Percentiles rank a stretch among this genome's conserved stretches.
These are phyloP conservation scores for Oryza glaberrima DNA, from an alignment of 176 grass and related monocot species.

Conservation along the genomic window DNA sequence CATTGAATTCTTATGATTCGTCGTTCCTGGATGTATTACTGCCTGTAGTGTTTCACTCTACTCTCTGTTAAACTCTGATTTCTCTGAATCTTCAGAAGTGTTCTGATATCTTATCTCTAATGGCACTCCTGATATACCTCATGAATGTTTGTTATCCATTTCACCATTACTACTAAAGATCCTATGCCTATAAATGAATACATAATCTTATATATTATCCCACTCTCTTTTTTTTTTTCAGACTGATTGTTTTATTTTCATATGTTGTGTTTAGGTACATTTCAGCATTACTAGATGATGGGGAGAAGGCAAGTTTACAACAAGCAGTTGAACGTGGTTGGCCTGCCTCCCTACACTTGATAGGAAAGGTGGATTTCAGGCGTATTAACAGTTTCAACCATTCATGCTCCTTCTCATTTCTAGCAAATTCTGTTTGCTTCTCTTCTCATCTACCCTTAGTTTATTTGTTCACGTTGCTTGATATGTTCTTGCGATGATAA, in stretches of 20 bases:
- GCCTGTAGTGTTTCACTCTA: slow-evolving; percentile 9
- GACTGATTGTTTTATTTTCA: slow-evolving; percentile 2
- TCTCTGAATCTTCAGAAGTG: not conserved
- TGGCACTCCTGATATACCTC: not conserved
- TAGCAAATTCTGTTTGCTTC: not conserved
- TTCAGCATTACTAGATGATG: slow-evolving; percentile 84
- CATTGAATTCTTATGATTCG: slow-evolving; percentile 13
- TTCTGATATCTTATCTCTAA: not conserved
- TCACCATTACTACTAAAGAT: not conserved
- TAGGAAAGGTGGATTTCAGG: slow-evolving; percentile 75
- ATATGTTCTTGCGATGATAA: slow-evolving; percentile 1
- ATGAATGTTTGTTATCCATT: not conserved
- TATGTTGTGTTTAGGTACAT: slow-evolving; percentile 64
- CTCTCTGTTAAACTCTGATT: not conserved
- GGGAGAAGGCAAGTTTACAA: slow-evolving; percentile 69
- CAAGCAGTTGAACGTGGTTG: slow-evolving; percentile 76
- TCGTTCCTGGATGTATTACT: not conserved
- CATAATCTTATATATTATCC: slow-evolving; percentile 24
- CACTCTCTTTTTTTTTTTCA: slow-evolving; percentile 13
- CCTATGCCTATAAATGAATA: not conserved
- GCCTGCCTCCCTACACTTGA: slow-evolving; percentile 93
- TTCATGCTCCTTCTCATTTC: slow-evolving; percentile 34
- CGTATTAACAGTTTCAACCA: not conserved
- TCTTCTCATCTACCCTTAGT: slow-evolving; percentile 16
- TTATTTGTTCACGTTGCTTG: slow-evolving; percentile 1